phyloP scores from a whole-genome alignment of 176 grass and related monocot genomes.

The Hyparrhenia diplandra region DNA sequence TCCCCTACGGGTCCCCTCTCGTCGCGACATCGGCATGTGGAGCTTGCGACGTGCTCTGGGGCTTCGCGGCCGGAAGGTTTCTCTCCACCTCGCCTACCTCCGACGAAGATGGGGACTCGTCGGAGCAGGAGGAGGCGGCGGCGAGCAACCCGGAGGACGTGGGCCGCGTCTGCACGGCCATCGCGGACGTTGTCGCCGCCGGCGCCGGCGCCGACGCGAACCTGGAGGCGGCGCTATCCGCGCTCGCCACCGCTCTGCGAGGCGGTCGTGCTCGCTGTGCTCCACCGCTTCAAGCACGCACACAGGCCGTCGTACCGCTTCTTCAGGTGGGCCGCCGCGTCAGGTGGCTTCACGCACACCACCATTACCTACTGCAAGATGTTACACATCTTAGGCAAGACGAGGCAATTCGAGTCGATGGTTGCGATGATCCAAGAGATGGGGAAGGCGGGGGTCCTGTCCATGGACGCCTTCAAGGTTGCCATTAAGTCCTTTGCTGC shows the following conservation, averaged over 20 bases:
- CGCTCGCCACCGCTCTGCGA: conserved; percentile 40
- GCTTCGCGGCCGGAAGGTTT: not conserved
- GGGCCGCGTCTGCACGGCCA: conserved; percentile 50
- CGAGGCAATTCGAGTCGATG: conserved; percentile 69
- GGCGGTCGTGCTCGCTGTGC: conserved; percentile 39
- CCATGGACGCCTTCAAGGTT: conserved; percentile 84
- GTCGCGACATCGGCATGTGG: not conserved
- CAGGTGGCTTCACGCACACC: conserved; percentile 37
- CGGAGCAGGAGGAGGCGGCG: not conserved
- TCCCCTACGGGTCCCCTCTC: not conserved
- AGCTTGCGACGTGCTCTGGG: not conserved
- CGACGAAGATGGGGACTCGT: not conserved
- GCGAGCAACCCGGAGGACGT: conserved; percentile 18
- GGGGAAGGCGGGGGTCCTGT: conserved; percentile 47
- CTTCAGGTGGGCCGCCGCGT: conserved; percentile 46
- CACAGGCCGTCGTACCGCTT: conserved; percentile 53
- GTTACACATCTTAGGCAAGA: conserved; percentile 58
- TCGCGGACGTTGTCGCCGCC: conserved; percentile 38
- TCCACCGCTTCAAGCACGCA: conserved; percentile 49
- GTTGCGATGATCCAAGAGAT: conserved; percentile 74
- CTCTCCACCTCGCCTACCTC: conserved; percentile 27
- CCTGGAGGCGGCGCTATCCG: conserved; percentile 40
- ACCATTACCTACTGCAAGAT: conserved; percentile 72
- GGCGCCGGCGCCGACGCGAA: conserved; percentile 23
- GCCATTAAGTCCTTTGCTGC: conserved; percentile 55